Evolutionary conservation across 2,329 filamentous ascomycete genomes (phyloP), one percentile per base, ranked within the genome.

Genomic region (Myriosclerotinia scirpicola): DNA sequence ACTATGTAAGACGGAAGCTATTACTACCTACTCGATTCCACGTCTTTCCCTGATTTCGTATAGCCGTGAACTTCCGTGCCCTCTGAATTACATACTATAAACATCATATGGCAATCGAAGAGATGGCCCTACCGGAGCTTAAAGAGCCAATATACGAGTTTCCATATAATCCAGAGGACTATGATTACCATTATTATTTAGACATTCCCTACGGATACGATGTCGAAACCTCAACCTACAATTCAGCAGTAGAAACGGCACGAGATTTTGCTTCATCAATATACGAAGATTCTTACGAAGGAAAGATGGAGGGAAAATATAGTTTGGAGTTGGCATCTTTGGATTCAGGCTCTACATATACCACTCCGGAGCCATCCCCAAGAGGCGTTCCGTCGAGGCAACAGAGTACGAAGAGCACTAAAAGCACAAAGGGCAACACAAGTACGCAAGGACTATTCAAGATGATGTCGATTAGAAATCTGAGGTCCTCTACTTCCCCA

Each of bases 111-210:
- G 30, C n/a, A 12, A 48, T 60, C 20, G 56, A 60, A 46, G 56
- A 22, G 26, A 60, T 60, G 56, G 12, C 56, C 22, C 22, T 11
- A 46, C 11, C 53, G 26, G 50, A 55, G 53, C 22, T n/a, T 7
- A 56, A 46, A 15, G 53, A 56, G 20, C n/a, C 53, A 6, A 12
- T 36, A 54, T 46, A 64, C 30, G 62, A 64, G 50, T 54, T 36
- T n/a, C 26, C 62, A 36, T 53, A 46, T 65, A 34, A 53, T 40
- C 22, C 44, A 40, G 59, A 58, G 17, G 42, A 59, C 5, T 44
- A 65, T 40, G 53, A 59, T 53, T 65, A 59, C 54, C 54, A 59
- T 59, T 59, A 59, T 52, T 46, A 65, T 44, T n/a, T 65, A 48
- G 63, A 65, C 14, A 46, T 59, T 5, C 34, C 42, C 20, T 46